Base-by-base conservation (phyloP, 805 yeast species). In the Wickerhamomyces canadensis region DNA sequence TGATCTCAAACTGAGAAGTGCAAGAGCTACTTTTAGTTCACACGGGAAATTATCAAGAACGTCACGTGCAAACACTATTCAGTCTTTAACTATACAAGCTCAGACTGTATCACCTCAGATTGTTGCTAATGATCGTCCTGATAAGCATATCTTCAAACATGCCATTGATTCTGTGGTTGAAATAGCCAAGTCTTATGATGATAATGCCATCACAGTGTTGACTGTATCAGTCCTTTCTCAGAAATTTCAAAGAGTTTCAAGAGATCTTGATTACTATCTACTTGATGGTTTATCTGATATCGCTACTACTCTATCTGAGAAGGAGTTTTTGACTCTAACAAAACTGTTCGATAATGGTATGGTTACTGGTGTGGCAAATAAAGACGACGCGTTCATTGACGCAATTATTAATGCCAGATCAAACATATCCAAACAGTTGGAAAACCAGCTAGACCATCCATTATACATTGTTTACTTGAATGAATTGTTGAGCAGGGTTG, bases 221-320 rank as follows among this genome's bases (percentile, higher is more conserved):
- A 80, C 94, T 0, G 78, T 85, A 12, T 81, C 96, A 0, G 78
- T 93, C 27, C 67, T 93, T 39, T 76, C 85, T 12, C 97, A 89
- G 55, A 89, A 88, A 52, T 65, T 80, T 5, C 67, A 57, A 35
- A 60, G 58, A 7, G 63, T 66, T 15, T 72, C 79, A 15, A 62
- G 74, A 13, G 72, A 73, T 17, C 62, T 79, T 32, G 84, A 82
- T 28, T 61, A 64, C 2, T 55, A 72, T 22, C 70, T 85, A 28
- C 60, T 85, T 19, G 64, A 70, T 27, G 89, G 88, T 0, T 64
- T 85, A 27, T 72, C 81, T 1, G 67, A 70, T 9, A 70, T 87
- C 47, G 80, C 86, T 5, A 74, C 78, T 3, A 67, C 59, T 32
- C 71, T 82, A 41, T 72, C 80, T 4, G 78, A 74, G 41, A 70